These are phyloP conservation scores for Rhodotorula sp. DNA, from an alignment of 1,284 basidiomycete species.

Conservation along the genomic window DNA sequence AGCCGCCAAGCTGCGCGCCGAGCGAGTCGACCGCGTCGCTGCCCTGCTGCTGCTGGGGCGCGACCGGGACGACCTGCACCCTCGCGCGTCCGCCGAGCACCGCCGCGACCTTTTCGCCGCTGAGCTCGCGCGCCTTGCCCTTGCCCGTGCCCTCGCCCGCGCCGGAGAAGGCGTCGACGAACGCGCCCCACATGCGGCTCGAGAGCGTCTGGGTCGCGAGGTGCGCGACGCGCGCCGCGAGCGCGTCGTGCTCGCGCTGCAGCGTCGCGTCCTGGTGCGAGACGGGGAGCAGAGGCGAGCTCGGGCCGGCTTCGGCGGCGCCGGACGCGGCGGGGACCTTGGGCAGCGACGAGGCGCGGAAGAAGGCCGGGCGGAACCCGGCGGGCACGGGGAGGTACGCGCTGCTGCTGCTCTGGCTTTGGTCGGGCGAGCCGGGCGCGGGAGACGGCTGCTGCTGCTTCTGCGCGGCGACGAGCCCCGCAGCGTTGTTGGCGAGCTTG, in stretches of 20 bases:
- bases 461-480: slow-evolving; percentile 38
- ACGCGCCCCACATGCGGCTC: slow-evolving; percentile 51
- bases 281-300: background rate
- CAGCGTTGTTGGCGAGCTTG: slow-evolving; percentile 44
- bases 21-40: slow-evolving; percentile 3
- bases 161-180: slow-evolving; percentile 53
- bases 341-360: slow-evolving; percentile 21
- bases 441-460: slow-evolving; percentile 18
- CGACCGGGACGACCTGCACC: slow-evolving; percentile 49
- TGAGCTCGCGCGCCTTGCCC: slow-evolving; percentile 35
- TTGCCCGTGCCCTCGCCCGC: background rate
- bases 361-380: slow-evolving; percentile 44
- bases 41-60: background rate
- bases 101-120: slow-evolving; percentile 53
- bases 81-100: slow-evolving; percentile 52
- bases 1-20: slow-evolving; percentile 2
- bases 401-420: background rate
- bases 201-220: slow-evolving; percentile 51
- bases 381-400: slow-evolving; percentile 24
- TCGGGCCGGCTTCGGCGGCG: slow-evolving; percentile 5
- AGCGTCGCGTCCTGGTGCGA: slow-evolving; percentile 22
- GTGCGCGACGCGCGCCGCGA: slow-evolving; percentile 41
- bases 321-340: background rate
- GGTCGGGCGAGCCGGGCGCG: background rate
- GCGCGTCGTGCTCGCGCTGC: background rate